Conservation (phyloP, 169 alveolate genomes). For the Cryptosporidium meleagridis region DNA sequence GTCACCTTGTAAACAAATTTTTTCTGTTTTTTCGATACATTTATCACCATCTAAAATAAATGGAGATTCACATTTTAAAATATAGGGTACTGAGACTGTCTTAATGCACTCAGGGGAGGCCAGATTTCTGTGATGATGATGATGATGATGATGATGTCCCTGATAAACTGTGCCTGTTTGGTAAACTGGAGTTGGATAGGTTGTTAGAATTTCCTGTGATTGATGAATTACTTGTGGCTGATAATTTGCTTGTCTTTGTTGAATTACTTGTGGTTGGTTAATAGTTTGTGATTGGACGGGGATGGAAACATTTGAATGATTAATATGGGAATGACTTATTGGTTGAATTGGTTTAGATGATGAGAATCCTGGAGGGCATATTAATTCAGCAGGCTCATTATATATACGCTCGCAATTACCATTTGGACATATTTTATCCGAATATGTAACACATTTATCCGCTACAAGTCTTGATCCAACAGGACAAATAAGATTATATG, state of each 20-base stretch:
- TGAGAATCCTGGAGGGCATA: conserved; percentile 75
- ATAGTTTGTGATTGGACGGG: conserved; percentile 12
- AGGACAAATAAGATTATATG: conserved; percentile 63
- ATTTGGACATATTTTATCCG: conserved; percentile 73
- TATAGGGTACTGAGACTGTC: conserved; percentile 59
- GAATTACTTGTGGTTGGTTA: conserved; percentile 10
- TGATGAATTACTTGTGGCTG: conserved; percentile 22
- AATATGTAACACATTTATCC: conserved; percentile 66
- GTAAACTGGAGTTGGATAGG: conserved; percentile 13
- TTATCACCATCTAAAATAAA: conserved; percentile 67
- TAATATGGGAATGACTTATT: not conserved
- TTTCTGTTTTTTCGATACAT: conserved; percentile 64
- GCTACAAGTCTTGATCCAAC: conserved; percentile 71
- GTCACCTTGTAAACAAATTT: conserved; percentile 65
- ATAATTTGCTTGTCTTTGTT: conserved; percentile 6
- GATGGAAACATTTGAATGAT: not conserved
- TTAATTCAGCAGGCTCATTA: conserved; percentile 67
- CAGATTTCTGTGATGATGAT: conserved; percentile 45
- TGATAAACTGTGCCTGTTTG: conserved; percentile 14
- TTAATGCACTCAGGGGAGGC: conserved; percentile 64
- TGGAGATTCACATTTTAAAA: conserved; percentile 65
- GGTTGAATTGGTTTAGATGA: conserved; percentile 50
- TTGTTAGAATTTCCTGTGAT: conserved; percentile 1
- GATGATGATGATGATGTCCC: conserved; percentile 61
- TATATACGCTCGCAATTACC: conserved; percentile 70